Percentiles rank a stretch among this genome's conserved stretches.
These are phyloP conservation scores for Trichocladium uniseriatum DNA, from an alignment of 495 filamentous ascomycete genomes.

Conservation along the genomic window DNA sequence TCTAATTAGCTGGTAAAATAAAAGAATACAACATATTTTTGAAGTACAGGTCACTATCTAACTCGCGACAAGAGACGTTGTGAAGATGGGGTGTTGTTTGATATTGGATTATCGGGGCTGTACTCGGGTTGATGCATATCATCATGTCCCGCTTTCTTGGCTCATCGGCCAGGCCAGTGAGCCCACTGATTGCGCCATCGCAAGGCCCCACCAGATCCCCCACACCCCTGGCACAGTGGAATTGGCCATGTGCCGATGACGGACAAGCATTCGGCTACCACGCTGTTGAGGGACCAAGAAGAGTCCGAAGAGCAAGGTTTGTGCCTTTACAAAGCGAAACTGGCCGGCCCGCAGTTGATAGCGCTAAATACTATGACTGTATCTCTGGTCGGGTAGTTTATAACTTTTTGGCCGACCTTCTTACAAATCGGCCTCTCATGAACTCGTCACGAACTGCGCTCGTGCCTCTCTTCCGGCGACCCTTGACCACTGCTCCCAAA, in stretches of 20 bases:
- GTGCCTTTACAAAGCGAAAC: conserved; percentile 5
- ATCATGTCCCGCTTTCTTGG: too few relatives aligned
- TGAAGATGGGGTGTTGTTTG: too few relatives aligned
- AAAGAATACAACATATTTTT: too few relatives aligned
- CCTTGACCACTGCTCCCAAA: not conserved
- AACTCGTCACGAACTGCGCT: not conserved
- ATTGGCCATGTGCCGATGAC: conserved; percentile 8
- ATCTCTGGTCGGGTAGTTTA: too few relatives aligned
- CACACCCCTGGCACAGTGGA: not conserved
- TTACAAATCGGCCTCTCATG: not conserved
- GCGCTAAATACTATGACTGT: conserved; percentile 1
- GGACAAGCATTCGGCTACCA: conserved; percentile 2
- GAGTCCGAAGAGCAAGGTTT: not conserved
- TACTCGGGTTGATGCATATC: conserved; percentile 4
- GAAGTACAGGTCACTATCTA: too few relatives aligned
- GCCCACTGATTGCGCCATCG: conserved; percentile 6
- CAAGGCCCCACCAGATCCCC: not conserved
- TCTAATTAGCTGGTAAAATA: too few relatives aligned
- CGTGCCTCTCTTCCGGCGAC: conserved; percentile 7
- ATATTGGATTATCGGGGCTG: not conserved
- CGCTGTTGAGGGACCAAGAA: not conserved
- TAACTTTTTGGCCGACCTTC: too few relatives aligned
- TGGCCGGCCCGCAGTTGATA: too few relatives aligned
- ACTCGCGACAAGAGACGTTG: too few relatives aligned
- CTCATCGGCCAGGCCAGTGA: too few relatives aligned